These are phyloP conservation scores for Diaporthe ampelina DNA, from an alignment of 2,329 filamentous ascomycete species.

Conservation along the genomic window DNA sequence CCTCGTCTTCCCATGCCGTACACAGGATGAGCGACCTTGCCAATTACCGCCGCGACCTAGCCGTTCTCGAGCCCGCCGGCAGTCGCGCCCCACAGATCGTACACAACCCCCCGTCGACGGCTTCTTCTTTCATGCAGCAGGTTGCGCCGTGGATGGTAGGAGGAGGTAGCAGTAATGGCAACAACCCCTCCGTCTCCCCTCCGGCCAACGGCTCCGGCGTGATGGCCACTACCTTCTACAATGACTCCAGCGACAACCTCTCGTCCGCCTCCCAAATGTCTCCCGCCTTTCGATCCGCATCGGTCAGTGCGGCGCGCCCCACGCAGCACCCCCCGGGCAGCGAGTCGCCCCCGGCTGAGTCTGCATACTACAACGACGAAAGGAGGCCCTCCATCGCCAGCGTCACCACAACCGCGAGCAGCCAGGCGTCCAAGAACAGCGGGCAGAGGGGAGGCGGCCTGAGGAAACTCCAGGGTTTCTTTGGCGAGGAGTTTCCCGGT, in stretches of 20 bases:
- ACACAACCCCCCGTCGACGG: constrained; percentile 68
- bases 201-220: constrained; percentile 49
- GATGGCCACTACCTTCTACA: constrained; percentile 74
- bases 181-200: constrained; percentile 52
- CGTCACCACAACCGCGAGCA: constrained; percentile 84
- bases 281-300: constrained; percentile 73
- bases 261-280: constrained; percentile 76
- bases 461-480: constrained; percentile 91
- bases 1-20: constrained; percentile 63
- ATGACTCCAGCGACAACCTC: constrained; percentile 81
- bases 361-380: constrained; percentile 74
- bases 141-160: constrained; percentile 71
- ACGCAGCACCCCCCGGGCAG: constrained; percentile 63
- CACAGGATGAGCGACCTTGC: constrained; percentile 72
- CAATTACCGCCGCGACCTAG: constrained; percentile 80
- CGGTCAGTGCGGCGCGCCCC: constrained; percentile 47
- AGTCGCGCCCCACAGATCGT: constrained; percentile 63
- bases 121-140: constrained; percentile 59
- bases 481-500: constrained; percentile 88
- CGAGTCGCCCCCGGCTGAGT: constrained; percentile 69
- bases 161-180: constrained; percentile 50
- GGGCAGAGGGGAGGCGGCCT: constrained; percentile 75
- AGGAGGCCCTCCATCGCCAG: constrained; percentile 90
- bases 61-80: constrained; percentile 74
- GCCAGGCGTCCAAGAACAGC: constrained; percentile 83